These are phyloP conservation scores for Alternaria novae-zelandiae DNA, from an alignment of 2,329 filamentous ascomycete species.

Conservation along the genomic window DNA sequence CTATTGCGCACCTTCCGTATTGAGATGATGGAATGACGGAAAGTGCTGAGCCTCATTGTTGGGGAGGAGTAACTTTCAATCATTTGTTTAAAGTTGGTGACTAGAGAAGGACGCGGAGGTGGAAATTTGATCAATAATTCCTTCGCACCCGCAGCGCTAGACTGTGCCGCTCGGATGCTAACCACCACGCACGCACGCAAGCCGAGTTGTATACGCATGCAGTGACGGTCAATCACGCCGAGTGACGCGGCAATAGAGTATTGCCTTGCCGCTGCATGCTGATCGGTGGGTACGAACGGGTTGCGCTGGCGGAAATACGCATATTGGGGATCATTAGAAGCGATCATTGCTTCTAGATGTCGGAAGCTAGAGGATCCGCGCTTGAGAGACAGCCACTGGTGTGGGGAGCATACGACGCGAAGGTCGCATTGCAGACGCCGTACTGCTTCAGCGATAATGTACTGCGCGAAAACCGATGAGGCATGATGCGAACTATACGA, in stretches of 20 bases:
- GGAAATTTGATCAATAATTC: slow-evolving; percentile 1
- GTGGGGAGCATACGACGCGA: background rate
- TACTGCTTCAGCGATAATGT: background rate
- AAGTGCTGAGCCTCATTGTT: background rate
- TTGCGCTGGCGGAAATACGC: background rate
- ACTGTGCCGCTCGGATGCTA: background rate
- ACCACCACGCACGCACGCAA: background rate
- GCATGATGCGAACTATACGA: background rate
- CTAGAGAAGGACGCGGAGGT: background rate
- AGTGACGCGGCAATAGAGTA: background rate
- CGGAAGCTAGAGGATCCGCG: background rate
- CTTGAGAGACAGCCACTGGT: background rate
- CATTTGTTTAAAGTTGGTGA: background rate
- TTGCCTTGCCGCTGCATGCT: background rate
- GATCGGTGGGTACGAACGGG: background rate
- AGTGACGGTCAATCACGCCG: background rate
- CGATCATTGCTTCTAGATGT: background rate
- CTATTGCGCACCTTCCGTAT: background rate
- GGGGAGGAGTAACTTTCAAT: background rate
- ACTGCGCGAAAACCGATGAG: background rate
- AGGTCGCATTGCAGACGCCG: background rate
- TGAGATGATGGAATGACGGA: background rate
- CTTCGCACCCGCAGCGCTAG: background rate
- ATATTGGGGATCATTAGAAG: background rate
- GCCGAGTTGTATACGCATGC: background rate